Evolutionary conservation across 306 rosid species (phyloP).

Genomic region (Fagus crenata): DNA sequence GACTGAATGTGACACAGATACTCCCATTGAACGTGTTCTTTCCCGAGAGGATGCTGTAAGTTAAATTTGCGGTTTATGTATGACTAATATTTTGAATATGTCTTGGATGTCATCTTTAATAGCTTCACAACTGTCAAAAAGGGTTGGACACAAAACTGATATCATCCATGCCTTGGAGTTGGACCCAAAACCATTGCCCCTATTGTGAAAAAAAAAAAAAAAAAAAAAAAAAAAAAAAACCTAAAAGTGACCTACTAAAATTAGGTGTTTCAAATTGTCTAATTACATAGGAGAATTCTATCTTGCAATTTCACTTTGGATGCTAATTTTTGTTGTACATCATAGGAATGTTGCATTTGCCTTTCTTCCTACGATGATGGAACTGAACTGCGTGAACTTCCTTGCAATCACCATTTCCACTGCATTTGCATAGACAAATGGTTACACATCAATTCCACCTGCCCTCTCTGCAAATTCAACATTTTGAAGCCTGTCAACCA

Average conservation of each 20-base stretch:
- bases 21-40: slow-evolving; percentile 49
- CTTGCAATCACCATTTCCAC: slow-evolving; percentile 85
- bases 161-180: background rate
- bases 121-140: slow-evolving; percentile 4
- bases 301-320: slow-evolving; percentile 15
- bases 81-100: background rate
- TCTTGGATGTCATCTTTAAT: slow-evolving; percentile 1
- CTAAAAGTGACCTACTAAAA: too few relatives aligned
- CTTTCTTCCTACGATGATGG: slow-evolving; percentile 65
- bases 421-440: slow-evolving; percentile 86
- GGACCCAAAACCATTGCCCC: background rate
- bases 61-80: slow-evolving; percentile 17
- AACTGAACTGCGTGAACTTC: slow-evolving; percentile 72
- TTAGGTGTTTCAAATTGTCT: too few relatives aligned
- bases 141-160: background rate
- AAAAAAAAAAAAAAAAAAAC: too few relatives aligned
- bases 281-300: too few relatives aligned
- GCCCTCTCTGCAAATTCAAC: slow-evolving; percentile 93
- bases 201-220: too few relatives aligned
- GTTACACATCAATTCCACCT: slow-evolving; percentile 69
- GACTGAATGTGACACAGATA: slow-evolving; percentile 47
- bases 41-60: slow-evolving; percentile 76
- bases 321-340: slow-evolving; percentile 26
- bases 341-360: slow-evolving; percentile 87
- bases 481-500: slow-evolving; percentile 44